These are phyloP conservation scores for Aegilops tauschii DNA, from an alignment of 176 grass and related monocot genomes.

Conservation along the genomic window DNA sequence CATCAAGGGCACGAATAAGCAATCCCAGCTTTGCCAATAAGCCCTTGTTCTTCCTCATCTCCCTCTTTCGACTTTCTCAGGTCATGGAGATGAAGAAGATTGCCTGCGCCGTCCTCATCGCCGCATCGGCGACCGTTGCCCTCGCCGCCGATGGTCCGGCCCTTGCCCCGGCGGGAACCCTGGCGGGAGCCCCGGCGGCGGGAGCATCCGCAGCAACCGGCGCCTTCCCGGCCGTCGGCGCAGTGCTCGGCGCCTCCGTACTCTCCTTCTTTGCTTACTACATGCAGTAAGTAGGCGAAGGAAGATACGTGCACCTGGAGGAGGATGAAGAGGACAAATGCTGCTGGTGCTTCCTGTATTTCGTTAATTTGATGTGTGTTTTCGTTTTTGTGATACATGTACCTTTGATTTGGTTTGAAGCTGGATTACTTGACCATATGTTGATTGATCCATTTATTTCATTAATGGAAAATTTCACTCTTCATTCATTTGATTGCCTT, in stretches of 20 bases:
- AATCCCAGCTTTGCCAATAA: constrained; percentile 26
- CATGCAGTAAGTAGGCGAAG: constrained; percentile 55
- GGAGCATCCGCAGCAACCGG: constrained; percentile 35
- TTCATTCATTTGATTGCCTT: constrained; percentile 3
- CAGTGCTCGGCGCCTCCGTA: constrained; percentile 51
- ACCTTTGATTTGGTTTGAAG: background rate
- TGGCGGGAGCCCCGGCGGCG: constrained; percentile 57
- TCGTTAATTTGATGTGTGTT: background rate
- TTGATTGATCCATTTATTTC: constrained; percentile 33
- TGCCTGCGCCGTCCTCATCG: constrained; percentile 62
- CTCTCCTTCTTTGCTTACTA: constrained; percentile 84
- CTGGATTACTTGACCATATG: constrained; percentile 19
- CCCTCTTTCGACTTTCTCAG: background rate
- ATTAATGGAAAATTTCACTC: background rate
- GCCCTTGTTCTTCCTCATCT: constrained; percentile 40
- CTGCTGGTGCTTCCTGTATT: background rate
- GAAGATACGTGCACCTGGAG: background rate
- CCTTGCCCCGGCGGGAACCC: constrained; percentile 32
- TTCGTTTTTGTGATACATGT: background rate
- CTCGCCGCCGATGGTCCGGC: constrained; percentile 64
- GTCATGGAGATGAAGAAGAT: constrained; percentile 92
- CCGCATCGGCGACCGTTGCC: constrained; percentile 54
- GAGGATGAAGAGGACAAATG: background rate
- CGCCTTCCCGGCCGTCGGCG: constrained; percentile 42
- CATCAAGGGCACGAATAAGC: constrained; percentile 32